Base-by-base conservation (phyloP, 257 asterid genomes). In the Linaria vulgaris region DNA sequence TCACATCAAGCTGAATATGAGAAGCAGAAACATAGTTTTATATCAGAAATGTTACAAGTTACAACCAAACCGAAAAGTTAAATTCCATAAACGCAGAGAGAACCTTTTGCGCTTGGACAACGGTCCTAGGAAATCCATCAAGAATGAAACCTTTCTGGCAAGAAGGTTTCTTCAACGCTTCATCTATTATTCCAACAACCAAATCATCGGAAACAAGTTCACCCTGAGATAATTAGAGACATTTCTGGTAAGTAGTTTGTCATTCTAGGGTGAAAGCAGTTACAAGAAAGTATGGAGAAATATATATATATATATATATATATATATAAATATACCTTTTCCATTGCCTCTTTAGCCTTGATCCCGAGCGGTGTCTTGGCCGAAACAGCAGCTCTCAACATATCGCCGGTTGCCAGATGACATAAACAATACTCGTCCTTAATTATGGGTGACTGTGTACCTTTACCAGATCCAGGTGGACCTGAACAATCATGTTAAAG, bases 41-140 rank as follows among this genome's bases (percentile, higher is more conserved):
- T 66, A 61, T 59, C 56, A 22, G n/a, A 62, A 45, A 47, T 25
- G 43, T 59, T 9, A 17, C 1, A 63, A 30, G 34, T n/a, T n/a
- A n/a, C n/a, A n/a, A 23, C 23, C 1, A 39, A 49, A 30, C n/a
- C 30, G 65, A 59, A 62, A 22, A 41, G 23, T 9, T 24, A 20
- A 14, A 61, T 7, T 64, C 22, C 21, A 39, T 22, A 61, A 16
- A 81, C 19, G 41, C 59, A 71, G 19, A 9, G 34, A 20, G 15
- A 58, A 92, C 97, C 99, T 89, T 92, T 64, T 92, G 83, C 5
- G 97, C 99, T 80, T 92, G 96, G 69, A 66, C 94, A 61, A 85
- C 95, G 30, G 96, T 92, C 72, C 99, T 87, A 10, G 97, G 99
- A 67, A 92, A 89, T 55, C 99, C 99, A 76, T 92, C 99, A 75